A percentile compares a stretch with the other conserved stretches of the same genome.
Evolutionary conservation across 1,284 basidiomycete genomes (phyloP).

Genomic region (Ganoderma sinense): DNA sequence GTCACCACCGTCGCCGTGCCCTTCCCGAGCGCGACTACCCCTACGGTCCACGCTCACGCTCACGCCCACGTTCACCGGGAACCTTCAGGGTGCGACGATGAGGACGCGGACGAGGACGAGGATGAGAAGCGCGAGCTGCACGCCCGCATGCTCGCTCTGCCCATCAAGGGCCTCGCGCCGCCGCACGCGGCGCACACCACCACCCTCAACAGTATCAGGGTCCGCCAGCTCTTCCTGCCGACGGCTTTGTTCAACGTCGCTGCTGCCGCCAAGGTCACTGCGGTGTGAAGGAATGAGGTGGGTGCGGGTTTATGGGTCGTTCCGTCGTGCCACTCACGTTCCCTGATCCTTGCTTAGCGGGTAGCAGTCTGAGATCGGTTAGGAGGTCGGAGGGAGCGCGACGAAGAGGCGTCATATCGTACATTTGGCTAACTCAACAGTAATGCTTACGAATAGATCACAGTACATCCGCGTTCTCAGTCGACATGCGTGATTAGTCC

Average conservation of each 20-base stretch:
- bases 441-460: neutral
- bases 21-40: neutral
- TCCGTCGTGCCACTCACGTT: neutral
- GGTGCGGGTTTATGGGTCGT: neutral
- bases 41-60: neutral
- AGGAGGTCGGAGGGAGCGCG: neutral
- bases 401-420: neutral
- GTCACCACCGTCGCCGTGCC: neutral
- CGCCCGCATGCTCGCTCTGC: neutral
- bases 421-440: neutral
- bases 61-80: neutral
- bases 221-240: neutral
- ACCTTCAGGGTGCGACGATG: neutral
- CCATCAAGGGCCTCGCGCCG: neutral
- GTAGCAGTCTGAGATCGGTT: neutral
- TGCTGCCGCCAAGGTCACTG: neutral
- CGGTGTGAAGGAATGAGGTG: neutral
- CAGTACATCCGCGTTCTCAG: too few species aligned
- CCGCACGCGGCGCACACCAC: slow-evolving; percentile 1
- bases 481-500: too few species aligned
- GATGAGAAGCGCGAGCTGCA: neutral
- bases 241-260: neutral
- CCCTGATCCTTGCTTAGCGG: neutral
- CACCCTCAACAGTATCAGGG: neutral
- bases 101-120: neutral